phyloP scores from a whole-genome alignment of 805 yeast species.

The Alloascoidea africana region DNA sequence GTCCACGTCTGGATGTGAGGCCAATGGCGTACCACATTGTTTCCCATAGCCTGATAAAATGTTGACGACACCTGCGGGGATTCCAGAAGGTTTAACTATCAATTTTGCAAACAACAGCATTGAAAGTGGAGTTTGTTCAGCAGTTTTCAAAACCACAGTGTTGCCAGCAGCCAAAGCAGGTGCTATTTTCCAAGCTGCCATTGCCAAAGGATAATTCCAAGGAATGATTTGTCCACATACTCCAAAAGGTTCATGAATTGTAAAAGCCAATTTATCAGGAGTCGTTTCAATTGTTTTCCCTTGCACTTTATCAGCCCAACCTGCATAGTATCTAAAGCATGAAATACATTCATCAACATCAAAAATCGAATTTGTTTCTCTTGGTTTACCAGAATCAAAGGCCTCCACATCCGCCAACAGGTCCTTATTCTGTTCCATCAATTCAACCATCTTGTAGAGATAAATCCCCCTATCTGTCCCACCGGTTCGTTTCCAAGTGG shows the following conservation, averaged over 20 bases:
- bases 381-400: constrained; percentile 44
- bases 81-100: constrained; percentile 44
- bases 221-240: constrained; percentile 60
- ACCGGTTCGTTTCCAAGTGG: constrained; percentile 29
- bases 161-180: constrained; percentile 79
- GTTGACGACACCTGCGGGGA: constrained; percentile 67
- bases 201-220: constrained; percentile 61
- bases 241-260: constrained; percentile 51
- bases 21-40: constrained; percentile 53
- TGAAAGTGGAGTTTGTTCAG: constrained; percentile 66
- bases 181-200: constrained; percentile 73
- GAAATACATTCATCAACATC: constrained; percentile 46
- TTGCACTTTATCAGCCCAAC: constrained; percentile 55
- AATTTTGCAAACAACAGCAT: constrained; percentile 43
- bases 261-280: constrained; percentile 45
- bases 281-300: constrained; percentile 54
- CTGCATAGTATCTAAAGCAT: constrained; percentile 52
- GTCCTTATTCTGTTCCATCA: constrained; percentile 32
- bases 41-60: constrained; percentile 57
- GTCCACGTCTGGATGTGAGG: constrained; percentile 49
- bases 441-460: constrained; percentile 32
- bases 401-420: constrained; percentile 42
- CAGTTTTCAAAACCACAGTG: constrained; percentile 53
- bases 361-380: constrained; percentile 31
- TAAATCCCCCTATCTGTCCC: constrained; percentile 31